Evolutionary conservation across 768 basidiomycete genomes (phyloP), one percentile per base, ranked within the genome.

Genomic region (Mycena polygramma): DNA sequence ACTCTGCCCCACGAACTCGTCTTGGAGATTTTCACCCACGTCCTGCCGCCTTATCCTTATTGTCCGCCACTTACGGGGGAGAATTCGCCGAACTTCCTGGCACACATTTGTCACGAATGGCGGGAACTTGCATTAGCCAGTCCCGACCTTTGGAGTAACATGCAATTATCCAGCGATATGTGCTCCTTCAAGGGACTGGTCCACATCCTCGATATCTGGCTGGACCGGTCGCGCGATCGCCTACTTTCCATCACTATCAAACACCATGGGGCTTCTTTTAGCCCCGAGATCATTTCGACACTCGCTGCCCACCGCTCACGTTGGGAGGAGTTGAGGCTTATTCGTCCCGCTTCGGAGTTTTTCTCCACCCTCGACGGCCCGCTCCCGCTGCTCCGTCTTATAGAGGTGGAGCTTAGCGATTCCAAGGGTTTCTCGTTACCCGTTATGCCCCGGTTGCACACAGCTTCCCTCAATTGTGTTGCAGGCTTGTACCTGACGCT

Each of bases 1-100:
- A 63, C 37, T 5, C n/a, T 53, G 5, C 59, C 59, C 26, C 49
- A 60, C 35, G 59, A 60, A n/a, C 36, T 60, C 59, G 22, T 20
- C 2, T 24, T 51, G 8, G 51, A 63, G 10, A 63, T 63, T 19
- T 63, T 63, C 22, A 0, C 39, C 0, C 49, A 63, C 11, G 36
- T 24, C 37, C 49, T 53, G 4, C 62, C 62, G 7, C 9, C n/a
- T 30, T 49, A 60, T n/a, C 59, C 59, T 8, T 7, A 6, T 19
- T 6, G 4, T 5, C 46, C 59, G 8, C 30, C 45, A 14, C 35
- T 60, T 8, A 7, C 13, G 10, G 35, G 45, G 9, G 10, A 20
- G 19, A 0, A 5, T n/a, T 60, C 46, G 20, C 59, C 59, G n/a
- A 49, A 19, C 7, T 36, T 7, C 19, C 30, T 60, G 19, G 49